These are phyloP conservation scores for Kuraishia floccosa DNA, from an alignment of 805 yeast species.

Conservation along the genomic window DNA sequence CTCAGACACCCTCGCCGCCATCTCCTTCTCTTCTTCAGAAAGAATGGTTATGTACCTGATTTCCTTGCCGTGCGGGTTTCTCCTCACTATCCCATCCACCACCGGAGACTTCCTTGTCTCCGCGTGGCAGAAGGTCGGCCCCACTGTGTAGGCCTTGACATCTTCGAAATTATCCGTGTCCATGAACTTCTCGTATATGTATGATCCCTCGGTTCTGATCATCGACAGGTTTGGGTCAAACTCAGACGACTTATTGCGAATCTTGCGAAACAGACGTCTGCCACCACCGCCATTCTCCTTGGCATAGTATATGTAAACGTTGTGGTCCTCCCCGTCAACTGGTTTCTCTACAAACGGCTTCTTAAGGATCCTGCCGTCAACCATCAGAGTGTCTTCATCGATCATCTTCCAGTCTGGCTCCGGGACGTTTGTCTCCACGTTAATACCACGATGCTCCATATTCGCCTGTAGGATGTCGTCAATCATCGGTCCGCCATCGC, in stretches of 20 bases:
- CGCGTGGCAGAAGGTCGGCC: slow-evolving; percentile 86
- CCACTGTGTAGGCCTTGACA: slow-evolving; percentile 97
- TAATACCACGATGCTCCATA: slow-evolving; percentile 52
- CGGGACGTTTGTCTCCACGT: slow-evolving; percentile 23
- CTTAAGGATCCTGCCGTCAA: slow-evolving; percentile 56
- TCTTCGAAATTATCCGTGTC: slow-evolving; percentile 98
- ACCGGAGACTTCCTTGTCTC: slow-evolving; percentile 98
- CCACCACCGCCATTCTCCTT: slow-evolving; percentile 95
- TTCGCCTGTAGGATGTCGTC: slow-evolving; percentile 55
- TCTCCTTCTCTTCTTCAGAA: slow-evolving; percentile 58
- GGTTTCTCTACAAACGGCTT: slow-evolving; percentile 98
- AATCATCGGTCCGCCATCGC: slow-evolving; percentile 94
- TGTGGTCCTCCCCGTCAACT: slow-evolving; percentile 98
- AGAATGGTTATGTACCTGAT: slow-evolving; percentile 81
- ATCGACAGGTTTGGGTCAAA: slow-evolving; percentile 68
- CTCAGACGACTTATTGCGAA: slow-evolving; percentile 94
- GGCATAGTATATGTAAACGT: slow-evolving; percentile 86
- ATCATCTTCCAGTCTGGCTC: slow-evolving; percentile 86
- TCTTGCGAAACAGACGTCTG: slow-evolving; percentile 83
- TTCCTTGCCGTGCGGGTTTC: slow-evolving; percentile 97
- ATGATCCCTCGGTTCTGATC: slow-evolving; percentile 88
- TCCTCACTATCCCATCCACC: slow-evolving; percentile 96
- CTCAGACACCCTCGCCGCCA: slow-evolving; percentile 68
- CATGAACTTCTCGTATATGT: slow-evolving; percentile 88
- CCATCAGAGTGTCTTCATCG: slow-evolving; percentile 74